These are phyloP conservation scores for Pseudocercospora fijiensis DNA, from an alignment of 2,329 filamentous ascomycete genomes.

Conservation along the genomic window DNA sequence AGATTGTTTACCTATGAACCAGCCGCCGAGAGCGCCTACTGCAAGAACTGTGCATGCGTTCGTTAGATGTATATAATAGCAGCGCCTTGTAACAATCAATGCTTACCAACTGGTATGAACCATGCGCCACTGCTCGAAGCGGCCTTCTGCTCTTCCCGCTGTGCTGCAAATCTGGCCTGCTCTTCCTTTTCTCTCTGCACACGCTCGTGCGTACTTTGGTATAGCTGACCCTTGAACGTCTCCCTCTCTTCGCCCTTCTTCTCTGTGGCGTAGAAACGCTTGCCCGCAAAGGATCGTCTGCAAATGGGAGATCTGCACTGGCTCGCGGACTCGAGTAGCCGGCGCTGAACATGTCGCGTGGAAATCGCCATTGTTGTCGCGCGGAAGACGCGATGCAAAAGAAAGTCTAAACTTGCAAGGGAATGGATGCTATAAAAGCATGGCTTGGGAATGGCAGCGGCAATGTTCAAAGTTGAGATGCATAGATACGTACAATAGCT, in stretches of 20 bases:
- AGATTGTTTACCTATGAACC: conserved; percentile 55
- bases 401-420: conserved; percentile 6
- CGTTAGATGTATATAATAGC: conserved; percentile 12
- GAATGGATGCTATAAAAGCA: neutral
- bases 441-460: neutral
- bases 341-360: conserved; percentile 23
- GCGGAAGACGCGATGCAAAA: neutral
- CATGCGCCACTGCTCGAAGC: conserved; percentile 31
- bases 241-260: conserved; percentile 41
- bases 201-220: conserved; percentile 60
- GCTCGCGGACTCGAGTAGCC: conserved; percentile 13
- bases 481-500: neutral
- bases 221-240: conserved; percentile 61
- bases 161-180: conserved; percentile 51
- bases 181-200: conserved; percentile 59
- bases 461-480: neutral
- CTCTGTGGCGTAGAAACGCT: conserved; percentile 41
- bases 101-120: conserved; percentile 36
- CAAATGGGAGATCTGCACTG: conserved; percentile 17
- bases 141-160: conserved; percentile 35
- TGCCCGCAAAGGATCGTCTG: conserved; percentile 16
- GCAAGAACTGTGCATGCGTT: conserved; percentile 47
- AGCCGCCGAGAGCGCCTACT: conserved; percentile 54
- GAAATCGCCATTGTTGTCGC: conserved; percentile 37
- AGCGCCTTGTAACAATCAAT: neutral